Conservation (phyloP, 2,329 filamentous ascomycete species). For the Neophaeococcomyces mojaviensis region DNA sequence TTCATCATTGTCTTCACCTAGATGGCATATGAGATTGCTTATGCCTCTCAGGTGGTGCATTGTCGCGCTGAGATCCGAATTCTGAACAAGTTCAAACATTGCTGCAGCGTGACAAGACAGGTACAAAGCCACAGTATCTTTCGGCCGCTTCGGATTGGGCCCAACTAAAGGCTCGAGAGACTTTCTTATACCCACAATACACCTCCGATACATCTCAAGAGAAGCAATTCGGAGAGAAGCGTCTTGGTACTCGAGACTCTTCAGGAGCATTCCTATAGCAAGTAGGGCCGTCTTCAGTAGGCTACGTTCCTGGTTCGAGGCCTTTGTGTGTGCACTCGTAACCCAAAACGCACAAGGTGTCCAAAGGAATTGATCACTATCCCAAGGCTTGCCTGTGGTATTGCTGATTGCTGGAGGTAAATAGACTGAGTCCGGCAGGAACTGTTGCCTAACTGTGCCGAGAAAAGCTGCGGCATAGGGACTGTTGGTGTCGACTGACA, state of each 20-base stretch:
- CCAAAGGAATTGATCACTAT: not conserved
- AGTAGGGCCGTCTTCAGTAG: constrained; percentile 6
- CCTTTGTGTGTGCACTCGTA: constrained; percentile 6
- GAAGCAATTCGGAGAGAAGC: constrained; percentile 2
- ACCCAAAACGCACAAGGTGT: constrained; percentile 14
- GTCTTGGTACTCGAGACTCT: constrained; percentile 5
- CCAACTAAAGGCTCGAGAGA: constrained; percentile 5
- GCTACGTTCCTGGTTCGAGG: constrained; percentile 1
- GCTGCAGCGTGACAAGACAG: constrained; percentile 12
- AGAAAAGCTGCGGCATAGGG: constrained; percentile 7
- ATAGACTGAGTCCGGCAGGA: constrained; percentile 7
- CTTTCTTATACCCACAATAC: constrained; percentile 5
- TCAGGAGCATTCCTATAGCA: constrained; percentile 7
- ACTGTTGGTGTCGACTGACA: not conserved
- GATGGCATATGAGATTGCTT: constrained; percentile 8
- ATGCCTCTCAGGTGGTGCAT: constrained; percentile 9
- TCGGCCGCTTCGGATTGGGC: not conserved
- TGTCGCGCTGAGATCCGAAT: constrained; percentile 2
- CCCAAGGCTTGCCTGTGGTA: not conserved
- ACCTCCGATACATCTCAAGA: constrained; percentile 6
- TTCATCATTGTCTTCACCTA: not conserved
- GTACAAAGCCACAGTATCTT: constrained; percentile 4
- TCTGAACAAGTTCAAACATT: constrained; percentile 10
- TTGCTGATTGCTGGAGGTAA: not conserved
- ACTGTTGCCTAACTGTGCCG: constrained; percentile 1